phyloP scores from a whole-genome alignment of 75 land plant species.

The Pseudotsuga menziesii region DNA sequence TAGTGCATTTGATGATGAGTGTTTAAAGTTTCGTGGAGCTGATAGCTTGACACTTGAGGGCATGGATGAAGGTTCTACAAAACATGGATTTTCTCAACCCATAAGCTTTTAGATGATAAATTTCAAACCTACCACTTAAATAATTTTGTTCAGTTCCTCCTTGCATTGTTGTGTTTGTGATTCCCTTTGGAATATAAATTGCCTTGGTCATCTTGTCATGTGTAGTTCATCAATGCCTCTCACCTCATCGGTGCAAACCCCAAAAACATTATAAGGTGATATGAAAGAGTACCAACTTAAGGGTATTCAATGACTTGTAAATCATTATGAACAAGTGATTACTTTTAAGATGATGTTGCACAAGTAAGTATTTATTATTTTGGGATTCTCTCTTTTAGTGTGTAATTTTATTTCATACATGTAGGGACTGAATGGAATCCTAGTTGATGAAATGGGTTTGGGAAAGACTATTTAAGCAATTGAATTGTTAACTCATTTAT shows the following conservation, averaged over 20 bases:
- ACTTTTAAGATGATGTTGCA: not conserved
- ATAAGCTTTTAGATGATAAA: slow-evolving; percentile 52
- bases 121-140: not conserved
- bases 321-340: slow-evolving; percentile 97
- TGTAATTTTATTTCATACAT: not conserved
- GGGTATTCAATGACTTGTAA: slow-evolving; percentile 98
- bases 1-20: slow-evolving; percentile 80
- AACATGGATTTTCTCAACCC: slow-evolving; percentile 85
- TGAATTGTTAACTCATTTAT: slow-evolving; percentile 95
- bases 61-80: slow-evolving; percentile 38
- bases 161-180: not conserved
- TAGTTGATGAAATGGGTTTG: slow-evolving; percentile 99
- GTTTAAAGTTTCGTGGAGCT: slow-evolving; percentile 61
- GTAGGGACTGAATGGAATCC: slow-evolving; percentile 96
- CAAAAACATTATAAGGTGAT: slow-evolving; percentile 70
- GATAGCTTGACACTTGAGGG: slow-evolving; percentile 24
- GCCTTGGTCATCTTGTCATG: slow-evolving; percentile 5
- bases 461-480: slow-evolving; percentile 98
- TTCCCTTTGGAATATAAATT: not conserved
- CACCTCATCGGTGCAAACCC: slow-evolving; percentile 83
- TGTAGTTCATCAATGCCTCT: slow-evolving; percentile 95
- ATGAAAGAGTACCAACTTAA: slow-evolving; percentile 97
- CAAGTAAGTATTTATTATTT: not conserved
- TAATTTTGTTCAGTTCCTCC: not conserved
- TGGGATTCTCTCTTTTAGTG: not conserved